Percentiles rank a stretch among this genome's conserved stretches.
These are phyloP conservation scores for Rhodomyrtus psidioides DNA, from an alignment of 441 rosid species.

Conservation along the genomic window DNA sequence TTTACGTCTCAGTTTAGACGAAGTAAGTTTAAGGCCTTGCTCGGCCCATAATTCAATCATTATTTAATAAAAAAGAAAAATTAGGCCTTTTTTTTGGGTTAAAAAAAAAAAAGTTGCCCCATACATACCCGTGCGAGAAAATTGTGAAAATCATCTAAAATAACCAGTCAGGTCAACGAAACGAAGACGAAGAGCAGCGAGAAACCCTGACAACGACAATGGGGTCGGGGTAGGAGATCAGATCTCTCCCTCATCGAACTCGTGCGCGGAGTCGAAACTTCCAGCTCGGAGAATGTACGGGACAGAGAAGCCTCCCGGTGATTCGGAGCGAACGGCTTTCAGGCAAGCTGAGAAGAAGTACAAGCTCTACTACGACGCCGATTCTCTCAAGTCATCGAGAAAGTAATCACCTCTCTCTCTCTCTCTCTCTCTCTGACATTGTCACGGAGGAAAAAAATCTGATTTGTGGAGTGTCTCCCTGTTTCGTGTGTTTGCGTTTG, in stretches of 20 bases:
- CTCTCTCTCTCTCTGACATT: not conserved
- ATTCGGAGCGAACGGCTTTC: conserved; percentile 58
- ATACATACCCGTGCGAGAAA: not conserved
- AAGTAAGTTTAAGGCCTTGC: no score
- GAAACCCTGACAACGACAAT: not conserved
- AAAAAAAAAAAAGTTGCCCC: not conserved
- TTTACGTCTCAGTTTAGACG: no score
- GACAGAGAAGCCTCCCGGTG: conserved; percentile 28
- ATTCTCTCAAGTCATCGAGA: conserved; percentile 36
- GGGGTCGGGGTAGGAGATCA: not conserved
- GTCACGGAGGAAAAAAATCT: not conserved
- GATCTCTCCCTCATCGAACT: not conserved
- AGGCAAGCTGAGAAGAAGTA: conserved; percentile 83
- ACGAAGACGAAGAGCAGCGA: not conserved
- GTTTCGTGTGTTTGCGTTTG: not conserved
- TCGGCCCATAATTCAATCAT: not conserved
- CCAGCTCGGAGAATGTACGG: conserved; percentile 41
- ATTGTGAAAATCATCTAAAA: not conserved
- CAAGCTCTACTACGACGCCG: conserved; percentile 64
- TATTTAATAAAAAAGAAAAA: not conserved
- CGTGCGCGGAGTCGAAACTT: not conserved
- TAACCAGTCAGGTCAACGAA: not conserved
- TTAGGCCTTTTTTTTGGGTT: no score
- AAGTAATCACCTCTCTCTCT: conserved; percentile 29
- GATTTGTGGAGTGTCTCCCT: not conserved